Evolutionary conservation across 148 eudicot species (phyloP), one percentile per base, ranked within the genome.

Genomic region (Limonium bicolor): DNA sequence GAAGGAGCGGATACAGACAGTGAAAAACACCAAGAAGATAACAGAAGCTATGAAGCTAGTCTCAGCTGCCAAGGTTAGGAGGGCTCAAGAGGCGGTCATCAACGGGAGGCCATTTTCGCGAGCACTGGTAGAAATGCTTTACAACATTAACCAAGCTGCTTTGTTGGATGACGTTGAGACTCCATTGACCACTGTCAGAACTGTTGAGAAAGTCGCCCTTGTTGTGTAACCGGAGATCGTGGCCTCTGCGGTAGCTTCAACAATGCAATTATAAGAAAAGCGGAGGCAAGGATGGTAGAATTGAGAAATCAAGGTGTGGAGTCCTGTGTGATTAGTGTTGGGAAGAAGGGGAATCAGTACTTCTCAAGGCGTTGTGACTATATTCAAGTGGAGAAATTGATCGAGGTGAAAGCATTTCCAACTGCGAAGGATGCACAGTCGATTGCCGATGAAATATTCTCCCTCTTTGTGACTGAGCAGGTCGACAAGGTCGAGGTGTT

Each of bases 161-260:
- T 67, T 61, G 23, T 55, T 69, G 19, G 90, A 80, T 8, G 83
- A 72, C 36, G 67, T 80, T 0, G 90, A 72, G 25, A 54, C 63
- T 24, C 83, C 90, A 8, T 56, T 80, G 35, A 69, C 83, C 2
- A 47, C 28, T 27, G 55, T 76, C 45, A 62, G 88, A 47, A 67
- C 73, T 26, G 78, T 76, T 23, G 65, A 28, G 45, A 80, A 48
- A 25, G 92, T 76, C 46, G 92, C 75, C 42, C 74, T 80, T 24
- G 61, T 76, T 5, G 84, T 73, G 0, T 76, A 5, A 64, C 84
- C 5, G 84, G 78, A 0, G 75, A 76, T 4, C 46, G 84, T n/a
- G 90, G 92, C n/a, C 84, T 80, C 21, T 80, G 92, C 49, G 84
- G 92, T 4, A 78, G 84, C 13, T 80, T 80, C 54, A 80, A 80